These are phyloP conservation scores for Ceratocystiopsis minuta DNA, from an alignment of 2,329 filamentous ascomycete genomes.

Conservation along the genomic window DNA sequence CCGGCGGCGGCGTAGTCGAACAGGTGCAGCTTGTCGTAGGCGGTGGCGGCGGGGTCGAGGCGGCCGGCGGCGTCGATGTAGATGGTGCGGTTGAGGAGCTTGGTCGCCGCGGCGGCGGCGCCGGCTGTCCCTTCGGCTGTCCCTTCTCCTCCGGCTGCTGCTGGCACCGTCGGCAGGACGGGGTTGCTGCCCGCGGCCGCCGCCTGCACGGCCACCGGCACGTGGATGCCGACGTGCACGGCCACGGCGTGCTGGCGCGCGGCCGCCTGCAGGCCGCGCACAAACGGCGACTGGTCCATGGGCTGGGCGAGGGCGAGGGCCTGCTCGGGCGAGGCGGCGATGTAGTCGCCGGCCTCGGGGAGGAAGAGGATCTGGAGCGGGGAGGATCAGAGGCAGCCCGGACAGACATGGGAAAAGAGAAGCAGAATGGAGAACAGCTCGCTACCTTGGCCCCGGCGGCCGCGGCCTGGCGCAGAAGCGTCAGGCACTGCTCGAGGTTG, in stretches of 20 bases:
- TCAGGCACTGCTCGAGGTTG: constrained; percentile 65
- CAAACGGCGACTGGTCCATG: constrained; percentile 49
- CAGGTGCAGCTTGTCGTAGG: constrained; percentile 79
- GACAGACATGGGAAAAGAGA: constrained; percentile 1
- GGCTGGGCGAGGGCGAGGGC: constrained; percentile 54
- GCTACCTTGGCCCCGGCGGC: constrained; percentile 61
- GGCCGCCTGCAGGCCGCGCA: constrained; percentile 52
- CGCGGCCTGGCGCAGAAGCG: constrained; percentile 54
- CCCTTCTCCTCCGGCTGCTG: constrained; percentile 11
- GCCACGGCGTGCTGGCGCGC: constrained; percentile 46
- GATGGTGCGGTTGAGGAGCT: constrained; percentile 34
- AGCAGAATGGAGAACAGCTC: constrained; percentile 49
- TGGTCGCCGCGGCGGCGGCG: constrained; percentile 9
- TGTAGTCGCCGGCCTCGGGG: constrained; percentile 83
- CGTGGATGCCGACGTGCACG: constrained; percentile 79
- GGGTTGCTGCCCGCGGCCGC: constrained; percentile 5
- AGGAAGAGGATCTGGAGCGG: constrained; percentile 72
- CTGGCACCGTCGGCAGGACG: constrained; percentile 14
- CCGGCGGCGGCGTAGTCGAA: constrained; percentile 48
- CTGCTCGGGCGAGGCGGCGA: constrained; percentile 49
- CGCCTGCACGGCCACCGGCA: constrained; percentile 34
- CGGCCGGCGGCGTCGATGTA: constrained; percentile 29
- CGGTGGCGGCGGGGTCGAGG: constrained; percentile 16
- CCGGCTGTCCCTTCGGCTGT: neutral
- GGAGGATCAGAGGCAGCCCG: neutral